phyloP scores from a whole-genome alignment of 257 asterid species.

The Anisodus tanguticus region DNA sequence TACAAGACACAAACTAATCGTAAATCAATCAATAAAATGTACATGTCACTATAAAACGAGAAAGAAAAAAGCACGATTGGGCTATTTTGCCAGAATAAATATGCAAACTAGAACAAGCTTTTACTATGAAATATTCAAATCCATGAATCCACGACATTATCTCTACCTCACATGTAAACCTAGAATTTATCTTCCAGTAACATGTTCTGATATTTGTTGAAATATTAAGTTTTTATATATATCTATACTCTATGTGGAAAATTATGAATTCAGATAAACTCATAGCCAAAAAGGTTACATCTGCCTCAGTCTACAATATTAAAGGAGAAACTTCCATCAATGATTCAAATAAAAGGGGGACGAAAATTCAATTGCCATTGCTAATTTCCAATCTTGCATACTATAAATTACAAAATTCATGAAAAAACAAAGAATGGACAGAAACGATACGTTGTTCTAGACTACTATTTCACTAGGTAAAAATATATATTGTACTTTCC shows the following conservation, averaged over 20 bases:
- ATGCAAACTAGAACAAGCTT: neutral
- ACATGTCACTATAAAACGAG: neutral
- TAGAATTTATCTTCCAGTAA: no score
- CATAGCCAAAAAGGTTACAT: neutral
- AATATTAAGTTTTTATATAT: no score
- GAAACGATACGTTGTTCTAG: neutral
- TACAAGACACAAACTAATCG: neutral
- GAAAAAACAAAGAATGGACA: constrained; percentile 16
- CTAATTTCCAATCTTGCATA: neutral
- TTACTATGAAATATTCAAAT: neutral
- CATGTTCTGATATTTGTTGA: no score
- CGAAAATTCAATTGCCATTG: neutral
- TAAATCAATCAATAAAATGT: neutral
- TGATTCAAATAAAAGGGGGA: neutral
- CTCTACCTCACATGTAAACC: neutral
- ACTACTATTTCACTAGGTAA: constrained; percentile 15
- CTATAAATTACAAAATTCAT: constrained; percentile 1
- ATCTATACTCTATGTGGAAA: neutral
- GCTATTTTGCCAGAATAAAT: neutral
- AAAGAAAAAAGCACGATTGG: neutral
- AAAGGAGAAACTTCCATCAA: neutral
- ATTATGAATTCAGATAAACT: neutral
- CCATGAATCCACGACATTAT: neutral
- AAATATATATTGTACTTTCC: neutral
- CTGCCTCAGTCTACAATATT: no score